phyloP scores from a whole-genome alignment of 257 asterid genomes.

The Nicotiana sylvestris region DNA sequence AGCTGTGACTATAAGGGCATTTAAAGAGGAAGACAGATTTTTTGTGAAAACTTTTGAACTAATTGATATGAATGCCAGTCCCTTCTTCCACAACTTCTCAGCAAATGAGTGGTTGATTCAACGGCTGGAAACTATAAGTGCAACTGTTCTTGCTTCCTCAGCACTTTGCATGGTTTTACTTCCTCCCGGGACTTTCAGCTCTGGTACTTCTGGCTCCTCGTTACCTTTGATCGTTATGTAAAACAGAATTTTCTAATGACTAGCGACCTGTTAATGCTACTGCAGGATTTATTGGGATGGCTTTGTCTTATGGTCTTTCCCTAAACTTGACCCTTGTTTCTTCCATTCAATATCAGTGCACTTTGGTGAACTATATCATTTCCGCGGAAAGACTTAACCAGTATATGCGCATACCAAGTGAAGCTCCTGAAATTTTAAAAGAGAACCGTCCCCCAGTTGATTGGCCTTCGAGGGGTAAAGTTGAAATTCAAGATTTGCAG shows the following conservation, averaged over 20 bases:
- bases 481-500: constrained; percentile 68
- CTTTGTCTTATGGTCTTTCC: constrained; percentile 77
- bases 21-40: constrained; percentile 64
- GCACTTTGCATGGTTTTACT: constrained; percentile 29
- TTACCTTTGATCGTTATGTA: neutral
- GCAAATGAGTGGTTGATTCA: constrained; percentile 95
- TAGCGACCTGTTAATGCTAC: neutral
- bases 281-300: constrained; percentile 82
- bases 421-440: constrained; percentile 70
- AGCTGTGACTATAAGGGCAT: constrained; percentile 69
- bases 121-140: constrained; percentile 43
- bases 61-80: constrained; percentile 70
- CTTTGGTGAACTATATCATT: constrained; percentile 68
- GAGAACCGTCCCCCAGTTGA: constrained; percentile 44
- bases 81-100: constrained; percentile 61
- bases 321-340: constrained; percentile 62
- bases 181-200: constrained; percentile 11
- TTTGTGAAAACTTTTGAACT: constrained; percentile 53
- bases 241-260: neutral
- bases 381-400: constrained; percentile 89
- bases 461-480: constrained; percentile 81
- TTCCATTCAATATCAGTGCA: constrained; percentile 68
- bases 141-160: constrained; percentile 54
- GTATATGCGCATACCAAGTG: constrained; percentile 54
- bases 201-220: neutral